Percentiles rank a stretch among this genome's conserved stretches.
Conservation (phyloP, 805 yeast genomes). For the Schwanniomyces polymorphus region DNA sequence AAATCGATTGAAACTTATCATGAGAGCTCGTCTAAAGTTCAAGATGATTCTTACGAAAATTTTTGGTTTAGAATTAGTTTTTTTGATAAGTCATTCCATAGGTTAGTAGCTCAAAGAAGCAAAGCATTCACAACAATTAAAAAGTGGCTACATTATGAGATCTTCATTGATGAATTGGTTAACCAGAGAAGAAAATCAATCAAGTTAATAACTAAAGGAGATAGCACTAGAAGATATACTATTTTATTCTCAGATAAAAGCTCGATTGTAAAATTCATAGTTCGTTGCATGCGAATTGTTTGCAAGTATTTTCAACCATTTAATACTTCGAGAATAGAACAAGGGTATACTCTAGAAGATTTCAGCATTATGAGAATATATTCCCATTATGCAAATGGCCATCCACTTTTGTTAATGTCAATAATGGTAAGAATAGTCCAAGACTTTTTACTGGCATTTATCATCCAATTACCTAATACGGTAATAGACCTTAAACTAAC, state of each 20-base stretch:
- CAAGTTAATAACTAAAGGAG: neutral
- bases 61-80: slow-evolving; percentile 19
- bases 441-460: slow-evolving; percentile 12
- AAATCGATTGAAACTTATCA: slow-evolving; percentile 5
- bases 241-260: slow-evolving; percentile 3
- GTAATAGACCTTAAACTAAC: neutral
- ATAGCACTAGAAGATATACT: neutral
- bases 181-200: neutral
- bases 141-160: slow-evolving; percentile 5
- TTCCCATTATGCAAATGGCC: slow-evolving; percentile 18
- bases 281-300: slow-evolving; percentile 2
- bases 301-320: neutral
- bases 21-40: neutral
- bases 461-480: neutral
- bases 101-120: slow-evolving; percentile 7
- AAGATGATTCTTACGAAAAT: slow-evolving; percentile 8
- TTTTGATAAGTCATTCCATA: slow-evolving; percentile 14
- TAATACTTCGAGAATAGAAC: neutral
- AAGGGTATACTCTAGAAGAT: slow-evolving; percentile 17
- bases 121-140: slow-evolving; percentile 5
- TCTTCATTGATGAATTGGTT: slow-evolving; percentile 7
- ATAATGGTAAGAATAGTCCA: slow-evolving; percentile 15
- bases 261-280: slow-evolving; percentile 4
- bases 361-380: slow-evolving; percentile 20
- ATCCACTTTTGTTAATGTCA: slow-evolving; percentile 14